Percentiles rank a stretch among this genome's conserved stretches.
phyloP scores from a whole-genome alignment of 2,329 filamentous ascomycete species.

The Aspergillus vadensis region DNA sequence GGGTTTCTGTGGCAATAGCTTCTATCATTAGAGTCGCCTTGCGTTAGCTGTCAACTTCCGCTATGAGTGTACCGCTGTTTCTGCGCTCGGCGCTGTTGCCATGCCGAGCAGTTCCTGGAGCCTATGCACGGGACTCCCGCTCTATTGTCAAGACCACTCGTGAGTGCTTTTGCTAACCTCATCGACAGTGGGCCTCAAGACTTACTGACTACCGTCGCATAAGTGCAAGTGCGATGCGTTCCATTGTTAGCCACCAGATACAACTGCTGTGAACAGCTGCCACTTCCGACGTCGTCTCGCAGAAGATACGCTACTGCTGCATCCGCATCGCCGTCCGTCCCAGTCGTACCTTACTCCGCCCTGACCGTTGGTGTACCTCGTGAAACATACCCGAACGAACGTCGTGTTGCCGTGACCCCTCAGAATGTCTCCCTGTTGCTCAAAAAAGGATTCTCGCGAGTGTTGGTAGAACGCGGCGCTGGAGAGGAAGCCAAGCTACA shows the following conservation, averaged over 20 bases:
- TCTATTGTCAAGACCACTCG: slow-evolving; percentile 22
- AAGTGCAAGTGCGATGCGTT: slow-evolving; percentile 18
- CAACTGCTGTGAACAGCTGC: slow-evolving; percentile 8
- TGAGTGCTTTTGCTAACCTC: slow-evolving; percentile 20
- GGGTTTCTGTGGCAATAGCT: background rate
- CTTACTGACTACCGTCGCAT: slow-evolving; percentile 7
- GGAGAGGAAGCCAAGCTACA: slow-evolving; percentile 75
- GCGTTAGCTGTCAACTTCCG: slow-evolving; percentile 5
- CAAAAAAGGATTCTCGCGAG: slow-evolving; percentile 79
- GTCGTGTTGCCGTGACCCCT: slow-evolving; percentile 81
- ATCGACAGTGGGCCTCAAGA: background rate
- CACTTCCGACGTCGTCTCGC: slow-evolving; percentile 18
- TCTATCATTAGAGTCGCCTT: background rate
- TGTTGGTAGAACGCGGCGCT: slow-evolving; percentile 80
- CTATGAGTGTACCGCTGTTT: slow-evolving; percentile 30
- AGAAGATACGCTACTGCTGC: slow-evolving; percentile 28
- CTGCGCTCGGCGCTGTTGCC: slow-evolving; percentile 31
- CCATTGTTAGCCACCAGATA: slow-evolving; percentile 14
- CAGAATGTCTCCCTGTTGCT: slow-evolving; percentile 78
- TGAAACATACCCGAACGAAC: slow-evolving; percentile 77
- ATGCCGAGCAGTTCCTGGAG: slow-evolving; percentile 26
- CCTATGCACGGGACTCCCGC: slow-evolving; percentile 26
- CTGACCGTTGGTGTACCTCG: slow-evolving; percentile 77
- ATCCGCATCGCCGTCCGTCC: slow-evolving; percentile 25
- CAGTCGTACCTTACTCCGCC: slow-evolving; percentile 62